Base-by-base conservation (phyloP, 2,329 filamentous ascomycete genomes). In the Curvularia sp. region DNA sequence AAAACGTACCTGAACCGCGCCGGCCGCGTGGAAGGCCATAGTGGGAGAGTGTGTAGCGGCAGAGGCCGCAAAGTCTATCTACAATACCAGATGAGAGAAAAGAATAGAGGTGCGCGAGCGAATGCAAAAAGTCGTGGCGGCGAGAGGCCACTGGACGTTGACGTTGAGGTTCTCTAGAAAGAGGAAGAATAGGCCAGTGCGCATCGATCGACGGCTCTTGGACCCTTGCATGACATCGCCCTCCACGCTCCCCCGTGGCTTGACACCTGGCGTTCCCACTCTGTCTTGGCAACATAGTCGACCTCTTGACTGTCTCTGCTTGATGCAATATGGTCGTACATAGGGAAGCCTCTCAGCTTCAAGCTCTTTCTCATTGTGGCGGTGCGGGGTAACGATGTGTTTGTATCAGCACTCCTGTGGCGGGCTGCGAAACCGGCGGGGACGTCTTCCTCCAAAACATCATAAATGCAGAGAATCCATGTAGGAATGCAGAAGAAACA, bases 1-100 rank as follows among this genome's bases (percentile, higher is more conserved):
- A 64, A 67, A 61, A 71, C 81, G 67, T 72, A 84, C 82, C 67
- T 80, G 80, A 61, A 80, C 70, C 61, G 77, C 77, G 66, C 80
- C 73, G 63, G 81, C 77, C 66, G 79, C 75, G 72, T 82, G 81
- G 68, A 83, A 82, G 71, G 82, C 82, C 83, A 84, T 84, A 70
- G 59, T 79, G 67, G 60, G 36, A 28, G 53, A 49, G 39, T 57
- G 21, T 41, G 50, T 34, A 57, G 74, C 74, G 74, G 74, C 73
- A 65, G 60, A 56, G 55, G 73, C 74, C 74, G 74, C 74, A 51
- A 45, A 49, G 57, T 27, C 41, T 39, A 54, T 56, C 42, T 50
- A 43, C 53, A 59, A 45, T 58, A 63, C 65, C 69, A 66, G 64
- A 59, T 65, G 56, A 45, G 42, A 34, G 49, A 47, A 55, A 68